Base-by-base conservation (phyloP, 139 green algal genomes). In the Protoeuglena noctilucae region DNA sequence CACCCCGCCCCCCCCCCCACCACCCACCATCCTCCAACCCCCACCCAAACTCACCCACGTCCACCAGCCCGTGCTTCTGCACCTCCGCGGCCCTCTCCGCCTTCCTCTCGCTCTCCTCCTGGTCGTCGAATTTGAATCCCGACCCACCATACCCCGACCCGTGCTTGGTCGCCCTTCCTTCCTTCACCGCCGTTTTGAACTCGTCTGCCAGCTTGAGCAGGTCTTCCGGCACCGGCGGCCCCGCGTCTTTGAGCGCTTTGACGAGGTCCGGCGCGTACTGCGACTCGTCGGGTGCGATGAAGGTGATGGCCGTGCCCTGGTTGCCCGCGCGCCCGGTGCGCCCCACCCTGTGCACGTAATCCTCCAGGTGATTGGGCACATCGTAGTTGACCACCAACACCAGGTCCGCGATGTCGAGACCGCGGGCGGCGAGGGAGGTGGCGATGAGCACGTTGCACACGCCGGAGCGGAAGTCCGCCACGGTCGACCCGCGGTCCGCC, bases 351-450 rank as follows among this genome's bases (percentile, higher is more conserved):
- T 97, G 89, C 52, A 98, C 84, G 57, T 98, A 98, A 59, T 98
- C 90, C 62, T 98, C 91, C 56, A 93, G 84, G 71, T 98, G 91
- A 61, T 96, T 96, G 53, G 91, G 91, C 40, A 71, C 62, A 56
- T 98, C 91, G 58, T 95, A 96, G 74, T 98, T 98, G 25, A 97
- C 63, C 9, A 94, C 85, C 51, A 98, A 74, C 56, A 88, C 72
- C 27, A 95, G 65, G 19, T 94, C 86, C 60, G 83, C 83, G 1
- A 98, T 91, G 61, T 97, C 91, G 40, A 98, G 77, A 0, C 91
- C 90, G 16, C 91, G 71, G 3, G 91, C 91, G 4, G 91, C 91
- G 7, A 98, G 75, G 31, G 7, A 23, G 4, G 72, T 80, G 17
- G 72, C 72, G 3, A 80, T 47, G 14, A 80, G 28, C 16, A 97